Evolutionary conservation across 495 filamentous ascomycete species (phyloP), one percentile per base, ranked within the genome.

Genomic region (Glarea lozoyensis): DNA sequence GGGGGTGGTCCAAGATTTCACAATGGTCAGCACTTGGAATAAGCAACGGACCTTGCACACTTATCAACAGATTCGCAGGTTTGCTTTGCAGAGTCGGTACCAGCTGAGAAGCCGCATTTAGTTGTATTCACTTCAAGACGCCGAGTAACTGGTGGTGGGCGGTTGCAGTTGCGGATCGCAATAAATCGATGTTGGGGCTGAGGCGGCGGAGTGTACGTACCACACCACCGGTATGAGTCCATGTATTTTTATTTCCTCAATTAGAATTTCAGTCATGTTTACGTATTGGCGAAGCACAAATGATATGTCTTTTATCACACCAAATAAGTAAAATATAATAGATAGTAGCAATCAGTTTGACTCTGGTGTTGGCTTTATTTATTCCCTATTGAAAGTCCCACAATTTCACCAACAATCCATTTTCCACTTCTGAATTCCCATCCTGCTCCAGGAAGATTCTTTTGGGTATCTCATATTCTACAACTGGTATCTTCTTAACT

Each of bases 381-480:
- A n/a, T n/a, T n/a, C n/a, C 29, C 33, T 48, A 52, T 23, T 54
- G 52, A 53, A 81, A 79, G 36, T 74, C 67, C 73, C 75, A 79
- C 16, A 79, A 58, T 44, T 63, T 72, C 40, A 68, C 70, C 7
- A 81, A 48, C 30, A 76, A 56, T 46, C 59, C 72, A 40, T 55
- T 50, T n/a, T 48, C 49, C 36, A 45, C 40, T 22, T 32, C 55
- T 16, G 46, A 45, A 40, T 72, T 69, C 18, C 69, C 53, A 23
- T 70, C 72, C 10, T 76, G 66, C 17, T 68, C 72, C 34, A 67
- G 76, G 50, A 94, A 90, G 19, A 97, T 85, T 47, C 72, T 76
- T 65, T 93, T 93, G 17, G 93, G 88, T 37, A 99, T 94, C 66
- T 89, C 83, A 61, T 77, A 95, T 61, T 97, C 92, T 49, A 96